Base-by-base conservation (phyloP, 345 rosid species). In the Hypericum perforatum region DNA sequence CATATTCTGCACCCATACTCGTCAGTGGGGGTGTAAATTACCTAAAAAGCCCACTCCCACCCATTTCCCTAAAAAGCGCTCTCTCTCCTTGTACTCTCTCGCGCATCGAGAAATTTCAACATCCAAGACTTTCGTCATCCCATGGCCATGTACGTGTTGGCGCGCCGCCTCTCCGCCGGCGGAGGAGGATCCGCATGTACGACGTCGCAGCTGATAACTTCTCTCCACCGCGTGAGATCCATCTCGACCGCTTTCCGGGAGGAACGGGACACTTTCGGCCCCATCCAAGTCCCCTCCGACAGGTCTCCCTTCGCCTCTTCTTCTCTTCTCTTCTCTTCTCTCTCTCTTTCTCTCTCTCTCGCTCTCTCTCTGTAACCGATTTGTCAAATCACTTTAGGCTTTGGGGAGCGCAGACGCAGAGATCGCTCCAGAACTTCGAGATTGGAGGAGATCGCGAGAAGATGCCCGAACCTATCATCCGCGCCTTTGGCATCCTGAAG, bases 321-420 rank as follows among this genome's bases (percentile, higher is more conserved):
- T 57, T 41, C 29, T 49, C 52, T 45, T 6, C 43, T 38, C 14
- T 42, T 11, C 43, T 15, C 6, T 36, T n/a, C 37, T 16, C 6
- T 43, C 9, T 46, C 39, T 15, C 7, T 1, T 22, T 16, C 40
- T 9, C 59, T 37, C 56, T 37, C 29, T 13, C 2, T 9, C 7
- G 43, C 6, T 9, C 11, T 6, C 29, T 57, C 37, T 41, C 14
- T 11, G 15, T 16, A 13, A 8, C 16, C 29, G 9, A 38, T 0
- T 39, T 7, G 7, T 32, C 47, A 9, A 2, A 38, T 49, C n/a
- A n/a, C 32, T 64, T 46, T 62, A 88, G 96, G 62, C 65, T 92
- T 46, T 92, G 96, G 98, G 98, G 95, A 53, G 98, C 98, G 1
- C 98, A 92, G 52, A 92, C 96, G 16, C 98, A 92, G 64, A 78